phyloP scores from a whole-genome alignment of 2,329 filamentous ascomycete species.

The Chrysoporthe cubensis region DNA sequence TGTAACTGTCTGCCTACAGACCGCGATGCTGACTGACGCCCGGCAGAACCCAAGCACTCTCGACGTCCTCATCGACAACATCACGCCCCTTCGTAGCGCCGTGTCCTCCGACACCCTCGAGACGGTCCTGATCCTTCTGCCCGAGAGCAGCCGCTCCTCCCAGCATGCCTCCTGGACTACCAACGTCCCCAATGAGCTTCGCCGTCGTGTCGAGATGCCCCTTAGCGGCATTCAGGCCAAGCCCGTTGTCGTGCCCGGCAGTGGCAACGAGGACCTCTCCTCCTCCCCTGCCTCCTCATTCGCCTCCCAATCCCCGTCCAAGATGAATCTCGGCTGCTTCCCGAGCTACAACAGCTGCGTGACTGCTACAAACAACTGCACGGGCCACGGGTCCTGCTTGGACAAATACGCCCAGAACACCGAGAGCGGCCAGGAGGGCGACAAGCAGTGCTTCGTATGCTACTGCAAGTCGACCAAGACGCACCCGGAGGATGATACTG shows the following conservation, averaged over 20 bases:
- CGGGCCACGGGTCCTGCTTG: conserved; percentile 77
- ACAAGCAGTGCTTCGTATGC: conserved; percentile 74
- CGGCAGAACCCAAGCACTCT: conserved; percentile 47
- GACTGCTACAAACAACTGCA: conserved; percentile 75
- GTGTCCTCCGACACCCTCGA: conserved; percentile 57
- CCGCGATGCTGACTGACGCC: conserved; percentile 32
- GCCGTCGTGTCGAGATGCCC: conserved; percentile 53
- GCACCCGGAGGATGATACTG: conserved; percentile 42
- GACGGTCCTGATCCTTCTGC: conserved; percentile 60
- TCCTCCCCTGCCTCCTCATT: conserved; percentile 37
- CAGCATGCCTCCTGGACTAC: conserved; percentile 46
- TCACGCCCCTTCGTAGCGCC: conserved; percentile 50
- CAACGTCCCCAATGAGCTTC: conserved; percentile 46
- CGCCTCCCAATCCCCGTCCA: conserved; percentile 44
- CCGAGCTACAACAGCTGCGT: conserved; percentile 69
- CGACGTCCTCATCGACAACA: conserved; percentile 46
- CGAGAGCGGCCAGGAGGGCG: conserved; percentile 44
- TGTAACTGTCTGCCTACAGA: not conserved
- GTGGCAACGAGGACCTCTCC: conserved; percentile 28
- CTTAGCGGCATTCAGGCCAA: conserved; percentile 40
- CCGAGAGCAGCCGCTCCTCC: conserved; percentile 46
- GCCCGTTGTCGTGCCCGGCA: conserved; percentile 27
- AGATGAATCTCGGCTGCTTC: conserved; percentile 73
- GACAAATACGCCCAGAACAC: conserved; percentile 61
- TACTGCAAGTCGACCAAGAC: conserved; percentile 66